These are phyloP conservation scores for Alternaria consortialis DNA, from an alignment of 2,329 filamentous ascomycete species.

Conservation along the genomic window DNA sequence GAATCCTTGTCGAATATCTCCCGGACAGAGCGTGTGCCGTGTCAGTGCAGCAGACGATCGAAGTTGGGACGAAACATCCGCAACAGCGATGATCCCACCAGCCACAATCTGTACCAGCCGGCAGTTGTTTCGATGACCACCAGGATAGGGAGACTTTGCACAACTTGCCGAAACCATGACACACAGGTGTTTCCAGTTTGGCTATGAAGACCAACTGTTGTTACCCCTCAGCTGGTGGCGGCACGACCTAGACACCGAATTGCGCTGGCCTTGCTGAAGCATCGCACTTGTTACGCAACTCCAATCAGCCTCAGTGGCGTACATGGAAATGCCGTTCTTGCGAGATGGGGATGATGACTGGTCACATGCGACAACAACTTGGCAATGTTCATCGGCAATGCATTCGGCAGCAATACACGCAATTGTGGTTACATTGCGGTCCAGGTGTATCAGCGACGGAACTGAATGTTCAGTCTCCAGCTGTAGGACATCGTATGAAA, in stretches of 20 bases:
- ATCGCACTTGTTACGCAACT: background rate
- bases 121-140: background rate
- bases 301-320: slow-evolving; percentile 2
- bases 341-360: background rate
- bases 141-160: background rate
- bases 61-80: slow-evolving; percentile 16
- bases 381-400: background rate
- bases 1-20: slow-evolving; percentile 36
- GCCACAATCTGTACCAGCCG: slow-evolving; percentile 6
- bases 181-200: background rate
- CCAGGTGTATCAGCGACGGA: background rate
- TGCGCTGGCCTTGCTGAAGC: background rate
- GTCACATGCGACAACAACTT: background rate
- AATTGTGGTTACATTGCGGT: background rate
- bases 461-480: background rate
- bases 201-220: background rate
- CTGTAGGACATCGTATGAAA: background rate
- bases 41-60: slow-evolving; percentile 9
- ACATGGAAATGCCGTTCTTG: slow-evolving; percentile 3
- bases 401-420: slow-evolving; percentile 6
- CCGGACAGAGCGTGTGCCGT: slow-evolving; percentile 24
- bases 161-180: background rate
- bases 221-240: background rate
- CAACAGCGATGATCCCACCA: slow-evolving; percentile 17
- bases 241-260: background rate